These are phyloP conservation scores for Tulasnella sp. DNA, from an alignment of 768 basidiomycete species.

Conservation along the genomic window DNA sequence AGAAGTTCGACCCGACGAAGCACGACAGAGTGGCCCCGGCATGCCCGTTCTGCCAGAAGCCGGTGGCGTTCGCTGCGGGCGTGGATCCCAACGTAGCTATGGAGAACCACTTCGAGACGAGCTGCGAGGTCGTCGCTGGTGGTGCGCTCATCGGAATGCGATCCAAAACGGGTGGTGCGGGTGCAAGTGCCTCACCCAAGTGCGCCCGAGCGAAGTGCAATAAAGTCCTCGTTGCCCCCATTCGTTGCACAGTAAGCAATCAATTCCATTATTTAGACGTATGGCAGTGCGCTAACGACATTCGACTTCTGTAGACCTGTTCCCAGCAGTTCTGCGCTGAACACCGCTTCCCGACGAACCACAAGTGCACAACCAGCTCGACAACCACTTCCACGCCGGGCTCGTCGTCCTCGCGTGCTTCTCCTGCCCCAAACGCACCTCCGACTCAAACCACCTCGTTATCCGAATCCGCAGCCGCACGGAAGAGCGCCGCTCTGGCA, in stretches of 20 bases:
- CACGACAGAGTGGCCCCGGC: slow-evolving; percentile 61
- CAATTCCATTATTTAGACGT: not conserved
- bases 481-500: not conserved
- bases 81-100: slow-evolving; percentile 74
- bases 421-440: not conserved
- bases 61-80: slow-evolving; percentile 62
- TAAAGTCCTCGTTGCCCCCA: slow-evolving; percentile 64
- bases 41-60: slow-evolving; percentile 70
- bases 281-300: not conserved
- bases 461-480: not conserved
- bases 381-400: slow-evolving; percentile 7
- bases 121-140: slow-evolving; percentile 62
- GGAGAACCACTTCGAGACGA: slow-evolving; percentile 57
- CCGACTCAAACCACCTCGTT: slow-evolving; percentile 1
- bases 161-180: not conserved
- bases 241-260: slow-evolving; percentile 55
- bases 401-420: slow-evolving; percentile 10
- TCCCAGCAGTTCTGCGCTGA: slow-evolving; percentile 58
- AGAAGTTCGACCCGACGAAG: slow-evolving; percentile 57
- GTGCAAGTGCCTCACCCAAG: slow-evolving; percentile 28
- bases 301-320: slow-evolving; percentile 43
- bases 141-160: slow-evolving; percentile 1
- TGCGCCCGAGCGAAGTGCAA: slow-evolving; percentile 46
- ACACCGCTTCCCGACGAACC: slow-evolving; percentile 70
- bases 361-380: slow-evolving; percentile 26